Conservation (phyloP, 2,329 filamentous ascomycete genomes). For the Colletotrichum sp. region DNA sequence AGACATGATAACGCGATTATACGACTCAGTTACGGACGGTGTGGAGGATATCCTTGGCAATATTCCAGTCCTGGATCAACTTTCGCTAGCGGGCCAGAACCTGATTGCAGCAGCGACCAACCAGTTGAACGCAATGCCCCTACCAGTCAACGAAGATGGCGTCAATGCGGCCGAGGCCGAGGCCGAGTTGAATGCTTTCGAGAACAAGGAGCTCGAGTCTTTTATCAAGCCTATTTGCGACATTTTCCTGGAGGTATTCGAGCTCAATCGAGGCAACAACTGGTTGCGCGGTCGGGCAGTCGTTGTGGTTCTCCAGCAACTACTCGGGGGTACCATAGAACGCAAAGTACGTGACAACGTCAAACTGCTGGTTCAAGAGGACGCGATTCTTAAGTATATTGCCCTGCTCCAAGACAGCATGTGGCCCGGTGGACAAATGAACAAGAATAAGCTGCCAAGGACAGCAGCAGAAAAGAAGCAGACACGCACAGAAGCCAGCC, state of each 20-base stretch:
- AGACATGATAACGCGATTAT: constrained; percentile 92
- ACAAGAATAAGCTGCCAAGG: constrained; percentile 57
- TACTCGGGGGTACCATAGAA: constrained; percentile 95
- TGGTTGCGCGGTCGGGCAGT: constrained; percentile 96
- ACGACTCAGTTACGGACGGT: constrained; percentile 95
- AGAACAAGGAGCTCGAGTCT: constrained; percentile 86
- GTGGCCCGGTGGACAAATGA: constrained; percentile 76
- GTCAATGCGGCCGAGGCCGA: constrained; percentile 77
- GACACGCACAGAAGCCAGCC: constrained; percentile 83
- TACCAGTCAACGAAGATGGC: constrained; percentile 56
- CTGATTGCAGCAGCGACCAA: constrained; percentile 78
- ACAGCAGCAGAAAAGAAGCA: constrained; percentile 76
- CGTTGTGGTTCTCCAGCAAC: constrained; percentile 93
- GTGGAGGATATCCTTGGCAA: constrained; percentile 98
- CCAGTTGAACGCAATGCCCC: constrained; percentile 62
- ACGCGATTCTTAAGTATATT: constrained; percentile 79
- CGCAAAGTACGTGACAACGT: constrained; percentile 90
- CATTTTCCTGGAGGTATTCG: constrained; percentile 94
- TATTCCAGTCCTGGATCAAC: constrained; percentile 91
- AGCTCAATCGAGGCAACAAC: constrained; percentile 92
- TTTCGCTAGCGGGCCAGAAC: constrained; percentile 91
- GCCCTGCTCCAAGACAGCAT: constrained; percentile 74
- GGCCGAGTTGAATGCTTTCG: constrained; percentile 91
- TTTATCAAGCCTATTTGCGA: constrained; percentile 99
- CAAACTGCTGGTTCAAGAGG: constrained; percentile 75